Evolutionary conservation across 2,329 filamentous ascomycete species (phyloP).

Genomic region (Penicillium occitanis): DNA sequence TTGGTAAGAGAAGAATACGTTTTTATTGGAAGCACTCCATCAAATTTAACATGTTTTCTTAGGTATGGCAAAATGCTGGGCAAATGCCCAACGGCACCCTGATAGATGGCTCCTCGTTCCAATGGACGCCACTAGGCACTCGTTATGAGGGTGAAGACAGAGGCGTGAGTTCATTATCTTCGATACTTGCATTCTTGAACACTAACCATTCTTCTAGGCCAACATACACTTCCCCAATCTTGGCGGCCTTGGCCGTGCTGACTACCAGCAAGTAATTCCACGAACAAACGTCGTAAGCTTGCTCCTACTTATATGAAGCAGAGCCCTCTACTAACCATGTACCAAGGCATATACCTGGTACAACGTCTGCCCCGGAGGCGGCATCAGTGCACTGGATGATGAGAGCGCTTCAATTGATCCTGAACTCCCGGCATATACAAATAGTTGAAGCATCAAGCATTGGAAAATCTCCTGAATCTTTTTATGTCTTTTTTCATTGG

Average conservation of each 20-base stretch:
- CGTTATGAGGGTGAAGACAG: neutral
- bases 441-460: neutral
- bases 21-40: neutral
- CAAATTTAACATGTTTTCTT: neutral
- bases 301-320: neutral
- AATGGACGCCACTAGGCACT: neutral
- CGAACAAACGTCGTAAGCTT: neutral
- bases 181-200: neutral
- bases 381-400: neutral
- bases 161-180: neutral
- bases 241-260: neutral
- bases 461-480: neutral
- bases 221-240: conserved; percentile 6
- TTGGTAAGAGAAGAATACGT: neutral
- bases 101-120: neutral
- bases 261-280: neutral
- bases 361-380: neutral
- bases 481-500: neutral
- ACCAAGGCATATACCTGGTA: conserved; percentile 1
- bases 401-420: neutral
- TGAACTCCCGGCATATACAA: neutral
- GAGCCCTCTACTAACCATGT: neutral
- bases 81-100: neutral
- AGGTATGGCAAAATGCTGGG: neutral
- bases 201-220: neutral